phyloP scores from a whole-genome alignment of 225 moss, liverwort and hornwort species.

The Bryoerythrophyllum caledonicum region DNA sequence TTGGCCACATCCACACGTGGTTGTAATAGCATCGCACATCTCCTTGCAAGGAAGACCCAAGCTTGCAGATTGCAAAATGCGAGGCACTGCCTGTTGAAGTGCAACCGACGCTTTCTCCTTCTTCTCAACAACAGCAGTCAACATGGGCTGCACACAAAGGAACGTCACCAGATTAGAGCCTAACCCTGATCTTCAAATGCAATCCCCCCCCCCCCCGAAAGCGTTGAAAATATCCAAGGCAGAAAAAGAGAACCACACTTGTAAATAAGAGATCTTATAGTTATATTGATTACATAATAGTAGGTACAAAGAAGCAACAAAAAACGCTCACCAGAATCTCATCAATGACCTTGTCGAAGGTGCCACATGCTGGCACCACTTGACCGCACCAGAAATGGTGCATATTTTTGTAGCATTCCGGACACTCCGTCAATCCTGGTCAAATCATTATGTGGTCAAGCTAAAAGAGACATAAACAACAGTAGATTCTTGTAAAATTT shows the following conservation, averaged over 20 bases:
- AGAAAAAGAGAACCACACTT: not conserved
- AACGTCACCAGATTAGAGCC: conserved; percentile 4
- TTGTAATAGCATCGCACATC: conserved; percentile 85
- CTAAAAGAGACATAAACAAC: conserved; percentile 12
- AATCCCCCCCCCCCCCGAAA: not conserved
- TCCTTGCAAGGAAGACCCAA: conserved; percentile 90
- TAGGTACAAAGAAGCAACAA: conserved; percentile 11
- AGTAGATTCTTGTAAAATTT: not conserved
- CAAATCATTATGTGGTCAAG: not conserved
- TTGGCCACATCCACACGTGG: conserved; percentile 83
- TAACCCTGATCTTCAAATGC: not conserved
- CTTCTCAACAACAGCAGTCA: conserved; percentile 75
- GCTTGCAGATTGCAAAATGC: conserved; percentile 84
- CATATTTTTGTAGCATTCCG: conserved; percentile 67
- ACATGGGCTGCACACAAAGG: conserved; percentile 70
- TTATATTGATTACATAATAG: not conserved
- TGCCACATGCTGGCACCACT: conserved; percentile 91
- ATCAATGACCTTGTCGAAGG: conserved; percentile 94
- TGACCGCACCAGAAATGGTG: conserved; percentile 98
- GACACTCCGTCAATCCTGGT: conserved; percentile 70
- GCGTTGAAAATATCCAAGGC: not conserved
- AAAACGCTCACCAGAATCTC: conserved; percentile 81
- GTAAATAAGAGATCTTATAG: not conserved
- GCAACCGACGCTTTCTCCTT: conserved; percentile 69
- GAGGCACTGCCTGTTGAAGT: conserved; percentile 72